A percentile compares a stretch with the other conserved stretches of the same genome.
Conservation (phyloP, 306 rosid species). For the Prunus mira region DNA sequence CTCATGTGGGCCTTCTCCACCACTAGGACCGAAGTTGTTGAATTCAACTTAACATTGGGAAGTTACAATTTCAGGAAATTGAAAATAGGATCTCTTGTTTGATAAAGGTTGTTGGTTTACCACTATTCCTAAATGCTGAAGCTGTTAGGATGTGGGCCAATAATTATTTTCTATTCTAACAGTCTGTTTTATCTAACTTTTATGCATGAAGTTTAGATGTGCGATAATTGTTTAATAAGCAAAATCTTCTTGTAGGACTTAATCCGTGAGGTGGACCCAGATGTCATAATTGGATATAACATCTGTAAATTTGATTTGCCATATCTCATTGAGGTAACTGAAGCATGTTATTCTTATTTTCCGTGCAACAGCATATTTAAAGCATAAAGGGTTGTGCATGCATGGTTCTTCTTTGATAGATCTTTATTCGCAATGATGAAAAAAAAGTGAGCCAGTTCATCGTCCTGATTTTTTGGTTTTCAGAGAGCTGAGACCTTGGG, state of each 20-base stretch:
- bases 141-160: not conserved
- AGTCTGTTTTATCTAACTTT: not conserved
- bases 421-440: not conserved
- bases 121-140: not conserved
- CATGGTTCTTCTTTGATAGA: slow-evolving; percentile 1
- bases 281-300: slow-evolving; percentile 95
- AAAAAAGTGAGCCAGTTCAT: not conserved
- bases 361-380: not conserved
- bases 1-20: not conserved
- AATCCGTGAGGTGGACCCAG: slow-evolving; percentile 85
- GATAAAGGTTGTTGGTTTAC: not conserved
- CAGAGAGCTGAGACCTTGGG: slow-evolving; percentile 80
- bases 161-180: not conserved
- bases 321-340: slow-evolving; percentile 80
- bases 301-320: slow-evolving; percentile 98
- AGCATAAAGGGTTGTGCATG: not conserved
- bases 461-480: slow-evolving; percentile 24
- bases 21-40: not conserved
- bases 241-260: slow-evolving; percentile 62
- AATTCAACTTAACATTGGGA: not conserved
- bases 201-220: not conserved
- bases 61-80: not conserved
- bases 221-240: slow-evolving; percentile 20
- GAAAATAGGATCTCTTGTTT: not conserved
- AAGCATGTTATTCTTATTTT: slow-evolving; percentile 14